A percentile compares a stretch with the other conserved stretches of the same genome.
Evolutionary conservation across 1,284 basidiomycete species (phyloP).

Genomic region (Phaffia rhodozyma): DNA sequence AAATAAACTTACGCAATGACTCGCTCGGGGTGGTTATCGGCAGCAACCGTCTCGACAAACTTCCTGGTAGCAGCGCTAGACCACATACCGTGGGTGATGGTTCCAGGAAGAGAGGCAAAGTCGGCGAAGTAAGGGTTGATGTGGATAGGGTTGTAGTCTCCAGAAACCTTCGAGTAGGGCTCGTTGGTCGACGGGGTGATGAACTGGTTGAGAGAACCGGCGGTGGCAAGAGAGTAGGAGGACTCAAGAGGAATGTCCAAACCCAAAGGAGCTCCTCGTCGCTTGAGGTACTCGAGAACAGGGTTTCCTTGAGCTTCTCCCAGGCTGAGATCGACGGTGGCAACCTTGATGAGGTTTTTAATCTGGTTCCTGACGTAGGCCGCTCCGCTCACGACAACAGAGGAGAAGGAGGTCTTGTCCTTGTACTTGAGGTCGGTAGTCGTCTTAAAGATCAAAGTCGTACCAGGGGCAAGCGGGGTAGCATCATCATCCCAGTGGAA

Average conservation of each 20-base stretch:
- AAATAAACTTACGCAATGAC: slow-evolving; percentile 57
- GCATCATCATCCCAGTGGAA: slow-evolving; percentile 86
- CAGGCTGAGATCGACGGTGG: slow-evolving; percentile 70
- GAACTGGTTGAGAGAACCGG: slow-evolving; percentile 46
- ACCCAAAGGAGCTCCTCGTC: slow-evolving; percentile 70
- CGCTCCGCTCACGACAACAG: slow-evolving; percentile 70
- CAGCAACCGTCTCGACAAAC: slow-evolving; percentile 86
- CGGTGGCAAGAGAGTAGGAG: slow-evolving; percentile 65
- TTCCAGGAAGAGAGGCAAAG: slow-evolving; percentile 83
- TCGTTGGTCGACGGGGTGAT: slow-evolving; percentile 75
- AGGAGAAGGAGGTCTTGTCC: slow-evolving; percentile 73
- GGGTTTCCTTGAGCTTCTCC: slow-evolving; percentile 87
- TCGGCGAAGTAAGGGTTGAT: slow-evolving; percentile 97
- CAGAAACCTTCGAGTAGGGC: slow-evolving; percentile 88
- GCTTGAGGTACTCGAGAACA: slow-evolving; percentile 81
- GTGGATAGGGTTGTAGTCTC: slow-evolving; percentile 91
- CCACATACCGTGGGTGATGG: slow-evolving; percentile 97
- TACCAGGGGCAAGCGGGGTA: slow-evolving; percentile 63
- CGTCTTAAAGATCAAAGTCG: slow-evolving; percentile 77
- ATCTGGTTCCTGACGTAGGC: slow-evolving; percentile 75
- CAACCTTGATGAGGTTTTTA: slow-evolving; percentile 77
- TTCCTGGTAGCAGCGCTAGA: slow-evolving; percentile 86
- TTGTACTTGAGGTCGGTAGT: slow-evolving; percentile 79
- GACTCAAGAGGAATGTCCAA: slow-evolving; percentile 65
- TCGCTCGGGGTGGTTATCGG: slow-evolving; percentile 81